Percentiles rank a stretch among this genome's conserved stretches.
These are phyloP conservation scores for Phytophthora agathidicida DNA, from an alignment of 352 stramenopile species.

Conservation along the genomic window DNA sequence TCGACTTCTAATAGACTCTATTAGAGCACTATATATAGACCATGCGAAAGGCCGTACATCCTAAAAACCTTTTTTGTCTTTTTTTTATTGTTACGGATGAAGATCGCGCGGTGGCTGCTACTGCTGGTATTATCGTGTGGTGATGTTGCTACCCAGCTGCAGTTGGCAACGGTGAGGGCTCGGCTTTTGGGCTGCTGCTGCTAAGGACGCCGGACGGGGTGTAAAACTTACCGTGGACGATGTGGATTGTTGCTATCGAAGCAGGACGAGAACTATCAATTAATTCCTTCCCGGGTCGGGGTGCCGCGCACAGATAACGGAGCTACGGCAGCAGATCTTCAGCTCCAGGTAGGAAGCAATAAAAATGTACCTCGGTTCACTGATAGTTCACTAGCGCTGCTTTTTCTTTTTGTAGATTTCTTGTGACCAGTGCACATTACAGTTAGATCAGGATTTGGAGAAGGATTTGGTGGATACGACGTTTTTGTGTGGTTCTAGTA, in stretches of 20 bases:
- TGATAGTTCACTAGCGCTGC: neutral
- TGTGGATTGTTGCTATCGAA: conserved; percentile 8
- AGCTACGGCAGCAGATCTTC: conserved; percentile 3
- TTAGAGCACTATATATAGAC: conserved; percentile 25
- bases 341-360: conserved; percentile 19
- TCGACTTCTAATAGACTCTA: neutral
- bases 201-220: neutral
- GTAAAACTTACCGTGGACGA: neutral
- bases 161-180: conserved; percentile 23
- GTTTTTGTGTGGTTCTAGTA: conserved; percentile 23
- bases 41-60: conserved; percentile 6
- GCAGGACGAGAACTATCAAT: conserved; percentile 20
- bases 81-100: conserved; percentile 11
- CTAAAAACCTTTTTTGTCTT: neutral
- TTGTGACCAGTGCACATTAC: conserved; percentile 30
- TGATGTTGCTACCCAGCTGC: conserved; percentile 7
- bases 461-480: conserved; percentile 26
- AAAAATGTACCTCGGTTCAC: neutral
- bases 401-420: conserved; percentile 21
- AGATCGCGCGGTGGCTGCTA: conserved; percentile 26
- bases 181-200: neutral
- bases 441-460: conserved; percentile 7
- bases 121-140: conserved; percentile 1
- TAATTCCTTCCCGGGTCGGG: conserved; percentile 9
- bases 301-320: neutral